A percentile compares a stretch with the other conserved stretches of the same genome.
phyloP scores from a whole-genome alignment of 805 yeast species.

The Kuraishia molischiana region DNA sequence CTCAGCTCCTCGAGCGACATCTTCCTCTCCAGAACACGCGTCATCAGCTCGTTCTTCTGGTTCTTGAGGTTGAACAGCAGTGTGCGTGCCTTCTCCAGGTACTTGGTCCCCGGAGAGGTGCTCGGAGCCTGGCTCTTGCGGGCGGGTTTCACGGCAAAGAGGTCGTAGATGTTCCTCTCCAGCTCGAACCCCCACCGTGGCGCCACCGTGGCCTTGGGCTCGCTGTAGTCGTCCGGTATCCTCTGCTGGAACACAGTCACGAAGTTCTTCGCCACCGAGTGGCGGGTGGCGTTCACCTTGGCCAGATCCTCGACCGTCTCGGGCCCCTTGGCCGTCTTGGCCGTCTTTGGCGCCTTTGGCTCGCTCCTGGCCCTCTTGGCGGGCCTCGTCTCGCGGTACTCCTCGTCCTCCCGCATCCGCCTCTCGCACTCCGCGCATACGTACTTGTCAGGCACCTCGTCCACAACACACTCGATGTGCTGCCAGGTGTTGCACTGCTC shows the following conservation, averaged over 20 bases:
- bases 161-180: conserved; percentile 37
- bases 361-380: conserved; percentile 6
- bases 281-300: conserved; percentile 25
- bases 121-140: conserved; percentile 10
- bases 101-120: conserved; percentile 17
- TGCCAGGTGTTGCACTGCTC: conserved; percentile 66
- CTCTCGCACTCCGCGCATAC: conserved; percentile 43
- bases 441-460: conserved; percentile 37
- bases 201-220: conserved; percentile 22
- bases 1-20: conserved; percentile 52
- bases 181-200: conserved; percentile 36
- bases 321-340: conserved; percentile 7
- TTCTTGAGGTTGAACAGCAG: conserved; percentile 51
- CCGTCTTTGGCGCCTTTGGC: conserved; percentile 6
- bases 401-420: conserved; percentile 6
- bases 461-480: conserved; percentile 55
- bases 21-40: conserved; percentile 43
- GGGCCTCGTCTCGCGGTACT: conserved; percentile 8
- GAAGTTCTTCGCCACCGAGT: conserved; percentile 43
- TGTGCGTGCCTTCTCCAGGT: conserved; percentile 62
- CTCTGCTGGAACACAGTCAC: conserved; percentile 29
- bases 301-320: conserved; percentile 10
- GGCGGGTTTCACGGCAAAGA: conserved; percentile 21
- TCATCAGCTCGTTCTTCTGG: conserved; percentile 47
- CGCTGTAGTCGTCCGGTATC: conserved; percentile 24